These are phyloP conservation scores for Metschnikowia reukaufii DNA, from an alignment of 805 yeast species.

Conservation along the genomic window DNA sequence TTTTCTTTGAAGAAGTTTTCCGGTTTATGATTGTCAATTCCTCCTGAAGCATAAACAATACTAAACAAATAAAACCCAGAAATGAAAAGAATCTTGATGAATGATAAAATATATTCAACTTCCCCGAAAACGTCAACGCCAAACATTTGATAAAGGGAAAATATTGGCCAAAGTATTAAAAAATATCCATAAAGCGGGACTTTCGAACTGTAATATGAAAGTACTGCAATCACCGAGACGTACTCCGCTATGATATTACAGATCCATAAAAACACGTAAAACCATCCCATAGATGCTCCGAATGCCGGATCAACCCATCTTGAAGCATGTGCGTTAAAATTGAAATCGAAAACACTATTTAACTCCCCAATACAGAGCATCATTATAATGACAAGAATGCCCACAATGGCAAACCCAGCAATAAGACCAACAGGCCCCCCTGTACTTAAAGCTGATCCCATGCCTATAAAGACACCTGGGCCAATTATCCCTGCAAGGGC, in stretches of 20 bases:
- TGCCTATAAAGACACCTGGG: slow-evolving; percentile 9
- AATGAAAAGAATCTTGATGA: slow-evolving; percentile 9
- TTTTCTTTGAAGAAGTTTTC: slow-evolving; percentile 9
- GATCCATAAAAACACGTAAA: slow-evolving; percentile 9
- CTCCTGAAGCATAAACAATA: slow-evolving; percentile 8
- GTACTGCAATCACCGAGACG: slow-evolving; percentile 7
- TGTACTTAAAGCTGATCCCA: slow-evolving; percentile 8
- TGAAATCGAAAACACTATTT: slow-evolving; percentile 9
- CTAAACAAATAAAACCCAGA: slow-evolving; percentile 10
- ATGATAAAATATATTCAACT: slow-evolving; percentile 5
- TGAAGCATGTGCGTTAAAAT: slow-evolving; percentile 9
- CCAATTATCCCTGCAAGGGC: slow-evolving; percentile 10
- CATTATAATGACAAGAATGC: slow-evolving; percentile 8
- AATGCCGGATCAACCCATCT: slow-evolving; percentile 10
- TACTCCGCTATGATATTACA: slow-evolving; percentile 10
- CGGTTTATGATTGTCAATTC: slow-evolving; percentile 6
- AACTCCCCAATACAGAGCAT: slow-evolving; percentile 11
- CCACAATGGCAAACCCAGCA: slow-evolving; percentile 12
- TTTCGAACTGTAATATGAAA: slow-evolving; percentile 6
- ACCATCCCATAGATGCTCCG: slow-evolving; percentile 11
- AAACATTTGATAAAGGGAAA: slow-evolving; percentile 10
- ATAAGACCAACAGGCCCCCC: slow-evolving; percentile 12
- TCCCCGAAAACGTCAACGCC: slow-evolving; percentile 10
- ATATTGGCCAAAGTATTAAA: slow-evolving; percentile 6
- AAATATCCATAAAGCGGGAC: slow-evolving; percentile 11